These are phyloP conservation scores for Podaxis sp. DNA, from an alignment of 768 basidiomycete genomes.

Conservation along the genomic window DNA sequence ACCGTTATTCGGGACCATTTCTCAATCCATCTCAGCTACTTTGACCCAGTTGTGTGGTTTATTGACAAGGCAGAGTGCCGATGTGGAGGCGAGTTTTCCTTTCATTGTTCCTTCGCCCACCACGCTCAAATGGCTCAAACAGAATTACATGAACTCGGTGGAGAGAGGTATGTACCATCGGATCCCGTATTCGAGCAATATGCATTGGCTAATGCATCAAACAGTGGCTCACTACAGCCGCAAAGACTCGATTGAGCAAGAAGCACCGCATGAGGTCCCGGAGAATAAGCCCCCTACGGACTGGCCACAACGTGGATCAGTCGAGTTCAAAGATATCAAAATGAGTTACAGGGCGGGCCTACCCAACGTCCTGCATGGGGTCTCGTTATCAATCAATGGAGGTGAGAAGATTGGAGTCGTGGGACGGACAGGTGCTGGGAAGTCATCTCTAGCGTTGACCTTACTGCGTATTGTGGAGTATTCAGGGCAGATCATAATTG, in stretches of 20 bases:
- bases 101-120: background rate
- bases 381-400: slow-evolving; percentile 53
- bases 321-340: slow-evolving; percentile 55
- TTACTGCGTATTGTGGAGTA: slow-evolving; percentile 70
- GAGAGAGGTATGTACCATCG: slow-evolving; percentile 38
- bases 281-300: slow-evolving; percentile 47
- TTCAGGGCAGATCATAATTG: slow-evolving; percentile 57
- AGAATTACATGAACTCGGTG: slow-evolving; percentile 67
- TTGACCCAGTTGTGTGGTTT: slow-evolving; percentile 50
- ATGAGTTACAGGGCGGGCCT: slow-evolving; percentile 68
- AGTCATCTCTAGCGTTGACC: slow-evolving; percentile 59
- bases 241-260: slow-evolving; percentile 49
- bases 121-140: background rate
- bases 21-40: slow-evolving; percentile 27
- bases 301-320: slow-evolving; percentile 62
- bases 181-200: background rate
- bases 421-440: slow-evolving; percentile 57
- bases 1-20: background rate
- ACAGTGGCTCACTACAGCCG: slow-evolving; percentile 53
- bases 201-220: background rate
- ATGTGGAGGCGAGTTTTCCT: slow-evolving; percentile 49
- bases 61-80: slow-evolving; percentile 56
- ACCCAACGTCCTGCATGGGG: slow-evolving; percentile 65
- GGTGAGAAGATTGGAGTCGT: slow-evolving; percentile 81
- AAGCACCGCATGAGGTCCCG: slow-evolving; percentile 59